phyloP scores from a whole-genome alignment of 2,329 filamentous ascomycete genomes.

The Elsinoe ampelina region DNA sequence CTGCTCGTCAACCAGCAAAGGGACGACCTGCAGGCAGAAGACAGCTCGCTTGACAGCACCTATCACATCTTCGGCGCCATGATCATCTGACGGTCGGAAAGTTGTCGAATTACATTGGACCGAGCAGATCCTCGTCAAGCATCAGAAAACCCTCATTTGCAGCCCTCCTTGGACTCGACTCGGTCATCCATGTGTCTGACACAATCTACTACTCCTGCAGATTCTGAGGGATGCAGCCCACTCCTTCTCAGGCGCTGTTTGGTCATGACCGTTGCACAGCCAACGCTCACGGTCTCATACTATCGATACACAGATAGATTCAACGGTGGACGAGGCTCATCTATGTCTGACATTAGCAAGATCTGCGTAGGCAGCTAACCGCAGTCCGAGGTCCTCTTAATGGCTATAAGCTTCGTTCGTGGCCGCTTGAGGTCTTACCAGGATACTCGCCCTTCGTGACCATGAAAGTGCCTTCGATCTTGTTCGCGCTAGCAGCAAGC shows the following conservation, averaged over 20 bases:
- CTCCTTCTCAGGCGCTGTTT: too few species aligned
- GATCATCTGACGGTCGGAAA: not conserved
- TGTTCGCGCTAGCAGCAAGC: not conserved
- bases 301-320: not conserved
- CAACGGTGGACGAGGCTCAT: not conserved
- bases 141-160: too few species aligned
- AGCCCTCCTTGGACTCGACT: too few species aligned
- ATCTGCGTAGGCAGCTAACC: not conserved
- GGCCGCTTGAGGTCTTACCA: not conserved
- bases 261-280: not conserved
- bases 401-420: not conserved
- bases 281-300: not conserved
- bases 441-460: not conserved
- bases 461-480: not conserved
- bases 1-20: not conserved
- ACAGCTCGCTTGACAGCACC: not conserved
- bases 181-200: too few species aligned
- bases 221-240: too few species aligned
- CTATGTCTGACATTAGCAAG: not conserved
- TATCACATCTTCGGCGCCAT: not conserved
- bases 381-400: not conserved
- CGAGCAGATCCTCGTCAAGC: not conserved
- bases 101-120: not conserved
- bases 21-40: not conserved
- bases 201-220: too few species aligned